Evolutionary conservation across 129 eudicot genomes (phyloP).

Genomic region (Chrysanthemum lavandulifolium): DNA sequence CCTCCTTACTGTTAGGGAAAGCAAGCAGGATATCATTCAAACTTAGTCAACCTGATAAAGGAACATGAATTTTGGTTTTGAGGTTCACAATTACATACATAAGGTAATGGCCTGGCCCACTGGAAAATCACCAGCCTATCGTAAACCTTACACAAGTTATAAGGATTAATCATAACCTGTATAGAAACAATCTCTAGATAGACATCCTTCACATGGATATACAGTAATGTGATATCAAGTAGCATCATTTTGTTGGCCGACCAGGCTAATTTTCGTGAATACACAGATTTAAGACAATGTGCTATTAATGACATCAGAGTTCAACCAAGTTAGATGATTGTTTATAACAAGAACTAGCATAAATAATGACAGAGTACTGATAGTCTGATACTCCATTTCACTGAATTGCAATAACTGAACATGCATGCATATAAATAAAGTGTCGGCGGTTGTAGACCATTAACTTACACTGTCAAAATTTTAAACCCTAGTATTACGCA

Average conservation of each 20-base stretch:
- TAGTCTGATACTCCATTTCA: slow-evolving; percentile 13
- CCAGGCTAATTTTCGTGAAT: background rate
- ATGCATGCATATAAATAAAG: slow-evolving; percentile 7
- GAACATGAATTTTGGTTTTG: background rate
- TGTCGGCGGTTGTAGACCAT: background rate
- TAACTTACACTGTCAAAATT: too few species aligned
- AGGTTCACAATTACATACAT: background rate
- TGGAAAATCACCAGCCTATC: background rate
- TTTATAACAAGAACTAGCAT: background rate
- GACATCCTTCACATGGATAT: background rate
- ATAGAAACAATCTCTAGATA: background rate
- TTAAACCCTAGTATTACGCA: too few species aligned
- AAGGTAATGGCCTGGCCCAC: background rate
- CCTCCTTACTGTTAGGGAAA: too few species aligned
- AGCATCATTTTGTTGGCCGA: background rate
- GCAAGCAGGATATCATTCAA: background rate
- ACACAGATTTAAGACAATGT: background rate
- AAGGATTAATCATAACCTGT: background rate
- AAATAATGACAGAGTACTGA: too few species aligned
- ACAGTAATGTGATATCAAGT: background rate
- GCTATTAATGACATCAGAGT: slow-evolving; percentile 5
- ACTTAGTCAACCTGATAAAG: background rate
- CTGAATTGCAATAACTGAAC: slow-evolving; percentile 1
- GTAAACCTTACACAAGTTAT: background rate
- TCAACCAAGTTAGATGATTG: background rate